Evolutionary conservation across 2,329 filamentous ascomycete species (phyloP).

Genomic region (Aspergillus sp.): DNA sequence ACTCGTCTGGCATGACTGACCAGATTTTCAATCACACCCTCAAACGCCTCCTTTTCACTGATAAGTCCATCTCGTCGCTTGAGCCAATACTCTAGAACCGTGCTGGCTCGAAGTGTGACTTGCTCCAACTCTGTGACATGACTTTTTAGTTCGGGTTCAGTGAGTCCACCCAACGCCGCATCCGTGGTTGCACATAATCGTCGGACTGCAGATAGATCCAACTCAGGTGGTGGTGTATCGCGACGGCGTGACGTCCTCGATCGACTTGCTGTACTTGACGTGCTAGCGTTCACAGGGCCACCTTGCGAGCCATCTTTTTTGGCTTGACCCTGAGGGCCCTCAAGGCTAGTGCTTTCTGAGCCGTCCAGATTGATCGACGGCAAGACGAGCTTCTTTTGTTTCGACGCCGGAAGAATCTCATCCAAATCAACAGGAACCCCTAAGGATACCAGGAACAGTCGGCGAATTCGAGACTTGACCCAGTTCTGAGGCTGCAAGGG

Average conservation of each 20-base stretch:
- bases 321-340: constrained; percentile 33
- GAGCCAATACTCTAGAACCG: constrained; percentile 83
- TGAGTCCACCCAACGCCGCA: constrained; percentile 74
- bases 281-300: constrained; percentile 14
- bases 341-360: constrained; percentile 54
- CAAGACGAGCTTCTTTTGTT: constrained; percentile 94
- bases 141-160: constrained; percentile 65
- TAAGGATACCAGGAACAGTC: constrained; percentile 90
- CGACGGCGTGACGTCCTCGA: constrained; percentile 35
- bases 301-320: constrained; percentile 27
- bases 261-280: constrained; percentile 25
- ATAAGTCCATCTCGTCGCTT: constrained; percentile 80
- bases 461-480: constrained; percentile 91
- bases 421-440: constrained; percentile 95
- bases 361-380: constrained; percentile 65
- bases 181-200: constrained; percentile 80
- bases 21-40: constrained; percentile 93
- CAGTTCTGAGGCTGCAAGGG: constrained; percentile 91
- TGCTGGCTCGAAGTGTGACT: constrained; percentile 66
- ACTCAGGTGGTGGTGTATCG: constrained; percentile 64
- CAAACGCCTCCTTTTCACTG: constrained; percentile 87
- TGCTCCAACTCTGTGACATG: constrained; percentile 68
- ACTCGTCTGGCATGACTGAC: constrained; percentile 87
- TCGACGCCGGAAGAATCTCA: constrained; percentile 92
- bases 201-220: constrained; percentile 74